Percentiles rank a stretch among this genome's conserved stretches.
These are phyloP conservation scores for Plantago elongata DNA, from an alignment of 257 asterid genomes.

Conservation along the genomic window DNA sequence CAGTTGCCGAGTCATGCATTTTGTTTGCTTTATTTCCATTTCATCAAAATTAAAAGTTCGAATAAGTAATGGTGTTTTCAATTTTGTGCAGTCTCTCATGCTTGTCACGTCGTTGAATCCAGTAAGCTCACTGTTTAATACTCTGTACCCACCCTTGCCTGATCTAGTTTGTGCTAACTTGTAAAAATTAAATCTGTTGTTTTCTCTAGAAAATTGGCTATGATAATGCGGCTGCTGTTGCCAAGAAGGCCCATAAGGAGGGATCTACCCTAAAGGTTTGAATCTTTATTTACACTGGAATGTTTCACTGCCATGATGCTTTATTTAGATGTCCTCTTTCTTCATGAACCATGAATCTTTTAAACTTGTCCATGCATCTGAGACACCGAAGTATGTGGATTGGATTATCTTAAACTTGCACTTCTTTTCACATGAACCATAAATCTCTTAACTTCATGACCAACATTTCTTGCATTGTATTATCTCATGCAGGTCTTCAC, in stretches of 20 bases:
- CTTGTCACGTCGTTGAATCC: constrained; percentile 95
- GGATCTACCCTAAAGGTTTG: constrained; percentile 84
- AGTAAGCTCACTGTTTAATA: constrained; percentile 37
- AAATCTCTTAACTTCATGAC: too few species aligned
- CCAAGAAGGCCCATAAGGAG: constrained; percentile 98
- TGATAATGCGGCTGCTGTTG: constrained; percentile 93
- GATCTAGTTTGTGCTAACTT: neutral
- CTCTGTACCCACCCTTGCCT: neutral
- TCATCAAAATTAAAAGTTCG: neutral
- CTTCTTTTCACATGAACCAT: neutral
- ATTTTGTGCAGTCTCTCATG: constrained; percentile 88
- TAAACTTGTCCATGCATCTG: too few species aligned
- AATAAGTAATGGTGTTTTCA: constrained; percentile 15
- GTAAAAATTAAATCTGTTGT: constrained; percentile 16
- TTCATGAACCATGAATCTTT: too few species aligned
- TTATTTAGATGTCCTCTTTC: neutral
- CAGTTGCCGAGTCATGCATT: constrained; percentile 23
- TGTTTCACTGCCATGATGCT: neutral
- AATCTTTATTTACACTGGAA: neutral
- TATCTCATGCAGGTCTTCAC: too few species aligned
- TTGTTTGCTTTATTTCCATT: constrained; percentile 10
- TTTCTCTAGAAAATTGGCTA: constrained; percentile 83
- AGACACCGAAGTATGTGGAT: too few species aligned
- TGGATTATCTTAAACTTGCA: too few species aligned
- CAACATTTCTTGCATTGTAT: too few species aligned